Evolutionary conservation across 2,329 filamentous ascomycete species (phyloP).

Genomic region (Arthrobotrys musiformis): DNA sequence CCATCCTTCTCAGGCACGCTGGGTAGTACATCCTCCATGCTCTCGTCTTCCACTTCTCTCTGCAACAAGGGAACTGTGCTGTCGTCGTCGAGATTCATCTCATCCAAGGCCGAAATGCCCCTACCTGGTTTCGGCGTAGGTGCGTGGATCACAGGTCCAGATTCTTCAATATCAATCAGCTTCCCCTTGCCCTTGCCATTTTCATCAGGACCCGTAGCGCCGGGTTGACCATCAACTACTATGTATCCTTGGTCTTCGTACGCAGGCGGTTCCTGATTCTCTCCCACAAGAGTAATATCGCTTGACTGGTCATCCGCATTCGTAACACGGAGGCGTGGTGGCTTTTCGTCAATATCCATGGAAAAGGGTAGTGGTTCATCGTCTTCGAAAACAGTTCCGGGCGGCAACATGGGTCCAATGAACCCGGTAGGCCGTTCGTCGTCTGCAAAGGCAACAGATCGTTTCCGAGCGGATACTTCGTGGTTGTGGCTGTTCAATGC

Average conservation of each 20-base stretch:
- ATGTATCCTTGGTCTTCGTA: slow-evolving; percentile 54
- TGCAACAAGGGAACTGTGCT: slow-evolving; percentile 42
- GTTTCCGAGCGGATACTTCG: slow-evolving; percentile 38
- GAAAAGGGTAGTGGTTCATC: slow-evolving; percentile 33
- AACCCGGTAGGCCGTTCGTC: slow-evolving; percentile 66
- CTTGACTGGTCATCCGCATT: slow-evolving; percentile 57
- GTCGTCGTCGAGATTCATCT: slow-evolving; percentile 48
- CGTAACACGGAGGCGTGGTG: slow-evolving; percentile 26
- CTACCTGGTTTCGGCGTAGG: slow-evolving; percentile 1
- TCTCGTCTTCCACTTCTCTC: slow-evolving; percentile 57
- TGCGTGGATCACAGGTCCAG: slow-evolving; percentile 22
- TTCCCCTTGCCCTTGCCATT: slow-evolving; percentile 1
- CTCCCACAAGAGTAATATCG: slow-evolving; percentile 57
- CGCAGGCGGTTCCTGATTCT: slow-evolving; percentile 55
- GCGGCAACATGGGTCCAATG: slow-evolving; percentile 55
- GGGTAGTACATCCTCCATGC: slow-evolving; percentile 58
- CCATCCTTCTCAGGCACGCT: slow-evolving; percentile 37
- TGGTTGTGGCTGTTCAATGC: slow-evolving; percentile 68
- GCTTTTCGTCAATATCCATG: slow-evolving; percentile 58
- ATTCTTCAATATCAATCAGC: slow-evolving; percentile 7
- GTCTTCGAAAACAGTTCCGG: slow-evolving; percentile 15
- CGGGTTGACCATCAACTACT: slow-evolving; percentile 36
- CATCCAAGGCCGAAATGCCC: slow-evolving; percentile 16
- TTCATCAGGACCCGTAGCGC: neutral
- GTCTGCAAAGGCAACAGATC: slow-evolving; percentile 65